Evolutionary conservation across 2,329 filamentous ascomycete species (phyloP).

Genomic region (Plectosphaerella plurivora): DNA sequence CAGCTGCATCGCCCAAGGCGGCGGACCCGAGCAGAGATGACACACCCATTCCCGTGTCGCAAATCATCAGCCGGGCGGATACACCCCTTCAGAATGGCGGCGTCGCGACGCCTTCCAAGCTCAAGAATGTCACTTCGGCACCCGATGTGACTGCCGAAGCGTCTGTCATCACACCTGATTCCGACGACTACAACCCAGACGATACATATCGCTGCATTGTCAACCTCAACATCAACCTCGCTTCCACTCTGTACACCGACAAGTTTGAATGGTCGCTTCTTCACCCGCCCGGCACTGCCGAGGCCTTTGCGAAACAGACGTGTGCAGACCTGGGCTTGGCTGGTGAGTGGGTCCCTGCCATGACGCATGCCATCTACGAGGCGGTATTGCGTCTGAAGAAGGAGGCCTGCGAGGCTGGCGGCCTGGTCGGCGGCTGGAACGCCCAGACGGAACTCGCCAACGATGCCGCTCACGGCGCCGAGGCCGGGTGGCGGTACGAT

Average conservation of each 20-base stretch:
- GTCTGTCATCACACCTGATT: constrained; percentile 56
- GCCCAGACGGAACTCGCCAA: constrained; percentile 70
- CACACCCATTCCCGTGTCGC: constrained; percentile 20
- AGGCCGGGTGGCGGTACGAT: constrained; percentile 94
- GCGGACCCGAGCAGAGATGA: constrained; percentile 29
- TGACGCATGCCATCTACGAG: constrained; percentile 96
- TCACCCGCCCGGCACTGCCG: constrained; percentile 85
- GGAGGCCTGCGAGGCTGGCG: constrained; percentile 89
- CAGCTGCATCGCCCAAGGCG: constrained; percentile 22
- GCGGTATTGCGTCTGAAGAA: constrained; percentile 90
- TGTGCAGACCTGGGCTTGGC: constrained; percentile 86
- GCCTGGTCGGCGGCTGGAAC: constrained; percentile 70
- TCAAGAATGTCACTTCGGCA: constrained; percentile 33
- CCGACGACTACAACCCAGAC: constrained; percentile 79
- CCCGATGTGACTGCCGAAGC: constrained; percentile 66
- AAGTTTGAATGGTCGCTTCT: constrained; percentile 97
- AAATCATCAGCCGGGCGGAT: constrained; percentile 42
- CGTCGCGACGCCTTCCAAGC: constrained; percentile 44
- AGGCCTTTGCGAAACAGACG: constrained; percentile 87
- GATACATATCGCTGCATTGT: constrained; percentile 94
- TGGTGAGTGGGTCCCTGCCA: constrained; percentile 90
- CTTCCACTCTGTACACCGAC: constrained; percentile 89
- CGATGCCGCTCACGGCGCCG: constrained; percentile 74
- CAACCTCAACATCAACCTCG: constrained; percentile 83
- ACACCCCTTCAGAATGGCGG: constrained; percentile 53